Base-by-base conservation (phyloP, 768 basidiomycete genomes). In the Naematelia encephala region DNA sequence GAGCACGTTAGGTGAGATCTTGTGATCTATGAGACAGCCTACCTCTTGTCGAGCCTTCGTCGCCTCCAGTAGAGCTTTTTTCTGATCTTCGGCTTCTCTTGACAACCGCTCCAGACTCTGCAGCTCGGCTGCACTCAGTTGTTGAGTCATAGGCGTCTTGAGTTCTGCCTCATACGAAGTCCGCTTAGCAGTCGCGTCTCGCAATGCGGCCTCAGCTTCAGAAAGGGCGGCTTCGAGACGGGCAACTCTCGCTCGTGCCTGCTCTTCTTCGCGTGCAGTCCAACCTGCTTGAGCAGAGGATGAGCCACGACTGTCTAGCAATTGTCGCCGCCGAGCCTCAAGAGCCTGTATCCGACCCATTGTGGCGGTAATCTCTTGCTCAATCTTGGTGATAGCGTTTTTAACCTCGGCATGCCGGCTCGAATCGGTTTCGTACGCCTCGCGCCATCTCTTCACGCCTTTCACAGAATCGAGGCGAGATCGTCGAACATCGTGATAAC, bases 381-480 rank as follows among this genome's bases (percentile, higher is more conserved):
- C 96, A 23, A 91, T 77, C 60, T 80, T 81, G 49, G 82, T 69
- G 59, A 93, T 86, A 10, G 82, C 82, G 10, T 79, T 73, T 70
- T 90, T 91, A 55, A 90, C 88, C 67, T 94, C 90, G 59, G 82
- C 81, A 47, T 86, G 82, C 23, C 84, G 82, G 42, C 79, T 80
- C 0, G 83, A 81, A 61, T 90, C 88, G 0, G 82, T 78, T 23
- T 88, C 86, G 62, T 82, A 86, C 68, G 87, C 89, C 0, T 80
- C 76, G 30, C 86, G 82, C 90, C 91, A 94, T 1, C 80, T 82
- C 60, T 84, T 84, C 44, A 93, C 85, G 51, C 80, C 82, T 68
- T 86, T 86, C 75, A 94, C 87, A 0, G 84, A 88, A 67, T 97
- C 93, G 54, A 98, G 86, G 13, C 96, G 85, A 8, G 91, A 93